Conservation (phyloP, 371 early-diverging fungal species). For the Gilbertella persicaria region DNA sequence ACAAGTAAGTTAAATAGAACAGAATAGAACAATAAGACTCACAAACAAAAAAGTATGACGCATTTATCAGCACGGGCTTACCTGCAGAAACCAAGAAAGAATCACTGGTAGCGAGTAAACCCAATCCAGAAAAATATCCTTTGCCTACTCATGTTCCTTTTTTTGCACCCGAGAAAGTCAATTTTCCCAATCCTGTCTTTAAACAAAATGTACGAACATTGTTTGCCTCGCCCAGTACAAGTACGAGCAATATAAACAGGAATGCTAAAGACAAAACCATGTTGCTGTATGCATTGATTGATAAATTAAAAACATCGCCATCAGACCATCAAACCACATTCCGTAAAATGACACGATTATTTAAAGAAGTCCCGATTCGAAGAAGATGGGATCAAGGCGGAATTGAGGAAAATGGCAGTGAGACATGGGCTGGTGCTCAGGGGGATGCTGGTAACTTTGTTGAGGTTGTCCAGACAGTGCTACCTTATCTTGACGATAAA, state of each 20-base stretch:
- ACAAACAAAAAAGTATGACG: not conserved
- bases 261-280: slow-evolving; percentile 33
- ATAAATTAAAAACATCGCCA: slow-evolving; percentile 29
- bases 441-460: slow-evolving; percentile 51
- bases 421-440: slow-evolving; percentile 43
- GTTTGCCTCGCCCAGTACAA: not conserved
- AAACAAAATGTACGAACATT: slow-evolving; percentile 8
- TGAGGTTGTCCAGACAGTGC: slow-evolving; percentile 33
- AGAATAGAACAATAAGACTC: not conserved
- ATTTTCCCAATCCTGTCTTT: slow-evolving; percentile 19
- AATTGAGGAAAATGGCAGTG: slow-evolving; percentile 34
- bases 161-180: slow-evolving; percentile 21
- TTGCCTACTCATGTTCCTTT: slow-evolving; percentile 20
- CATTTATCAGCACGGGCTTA: slow-evolving; percentile 3
- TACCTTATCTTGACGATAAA: slow-evolving; percentile 20
- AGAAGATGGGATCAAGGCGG: slow-evolving; percentile 51
- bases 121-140: slow-evolving; percentile 27
- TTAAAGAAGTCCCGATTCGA: slow-evolving; percentile 42
- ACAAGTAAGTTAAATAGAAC: not conserved
- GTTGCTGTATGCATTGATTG: slow-evolving; percentile 31
- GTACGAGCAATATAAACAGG: slow-evolving; percentile 6
- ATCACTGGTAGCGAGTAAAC: slow-evolving; percentile 5
- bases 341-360: slow-evolving; percentile 39
- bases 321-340: slow-evolving; percentile 24
- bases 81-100: slow-evolving; percentile 7